These are phyloP conservation scores for Fraxinus floribunda DNA, from an alignment of 305 asterid species.

Conservation along the genomic window DNA sequence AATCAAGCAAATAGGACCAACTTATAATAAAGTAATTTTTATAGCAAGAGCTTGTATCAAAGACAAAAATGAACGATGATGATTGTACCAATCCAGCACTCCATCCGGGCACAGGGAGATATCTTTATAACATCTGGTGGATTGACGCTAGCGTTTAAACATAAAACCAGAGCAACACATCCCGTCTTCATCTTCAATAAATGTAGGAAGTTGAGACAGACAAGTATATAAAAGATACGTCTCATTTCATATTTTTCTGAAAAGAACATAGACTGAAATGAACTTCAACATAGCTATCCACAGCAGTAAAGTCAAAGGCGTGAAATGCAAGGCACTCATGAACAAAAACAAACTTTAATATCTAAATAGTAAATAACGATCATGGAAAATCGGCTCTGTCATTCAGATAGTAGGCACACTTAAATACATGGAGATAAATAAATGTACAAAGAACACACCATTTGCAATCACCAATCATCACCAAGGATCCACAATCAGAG, in stretches of 20 bases:
- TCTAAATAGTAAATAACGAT: background rate
- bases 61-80: too few species aligned
- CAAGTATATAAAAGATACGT: background rate
- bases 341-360: background rate
- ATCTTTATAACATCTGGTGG: slow-evolving; percentile 92
- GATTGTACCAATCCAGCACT: slow-evolving; percentile 91
- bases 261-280: background rate
- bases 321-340: background rate
- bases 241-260: background rate
- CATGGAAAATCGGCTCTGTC: background rate
- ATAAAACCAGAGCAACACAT: slow-evolving; percentile 92
- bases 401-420: background rate
- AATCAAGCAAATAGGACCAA: too few species aligned
- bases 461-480: background rate
- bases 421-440: background rate
- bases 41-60: too few species aligned
- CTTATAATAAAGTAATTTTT: too few species aligned
- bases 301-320: background rate
- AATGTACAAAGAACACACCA: too few species aligned
- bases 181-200: slow-evolving; percentile 94
- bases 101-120: slow-evolving; percentile 98
- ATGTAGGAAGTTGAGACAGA: slow-evolving; percentile 21
- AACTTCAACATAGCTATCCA: background rate
- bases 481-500: slow-evolving; percentile 41
- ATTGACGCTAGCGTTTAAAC: slow-evolving; percentile 87